phyloP scores from a whole-genome alignment of 257 asterid species.

The Ocimum tenuiflorum region DNA sequence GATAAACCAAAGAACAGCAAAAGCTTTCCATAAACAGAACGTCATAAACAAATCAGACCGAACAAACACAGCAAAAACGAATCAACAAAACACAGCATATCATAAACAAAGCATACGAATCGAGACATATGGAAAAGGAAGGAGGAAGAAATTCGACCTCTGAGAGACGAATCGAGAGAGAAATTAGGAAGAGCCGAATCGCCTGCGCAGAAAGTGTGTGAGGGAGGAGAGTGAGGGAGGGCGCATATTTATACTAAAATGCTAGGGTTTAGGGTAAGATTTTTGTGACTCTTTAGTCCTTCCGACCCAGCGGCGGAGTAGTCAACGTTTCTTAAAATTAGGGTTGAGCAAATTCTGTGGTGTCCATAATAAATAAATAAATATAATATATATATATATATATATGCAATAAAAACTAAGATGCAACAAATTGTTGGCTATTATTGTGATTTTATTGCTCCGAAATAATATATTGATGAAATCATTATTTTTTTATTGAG shows the following conservation, averaged over 20 bases:
- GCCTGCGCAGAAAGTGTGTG: neutral
- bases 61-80: neutral
- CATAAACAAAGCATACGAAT: neutral
- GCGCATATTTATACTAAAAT: neutral
- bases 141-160: neutral
- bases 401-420: no score
- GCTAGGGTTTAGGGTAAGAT: neutral
- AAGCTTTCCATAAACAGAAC: no score
- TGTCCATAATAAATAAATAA: no score
- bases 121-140: neutral
- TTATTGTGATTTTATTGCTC: no score
- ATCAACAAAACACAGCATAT: no score
- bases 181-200: neutral
- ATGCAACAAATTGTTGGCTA: no score
- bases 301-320: neutral
- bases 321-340: no score
- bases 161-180: neutral
- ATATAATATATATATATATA: no score
- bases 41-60: neutral
- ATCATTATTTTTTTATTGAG: no score
- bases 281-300: constrained; percentile 1
- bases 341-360: no score
- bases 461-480: no score
- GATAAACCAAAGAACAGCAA: no score
- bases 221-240: neutral